These are phyloP conservation scores for Stropharia rugosoannulata DNA, from an alignment of 768 basidiomycete species.

Conservation along the genomic window DNA sequence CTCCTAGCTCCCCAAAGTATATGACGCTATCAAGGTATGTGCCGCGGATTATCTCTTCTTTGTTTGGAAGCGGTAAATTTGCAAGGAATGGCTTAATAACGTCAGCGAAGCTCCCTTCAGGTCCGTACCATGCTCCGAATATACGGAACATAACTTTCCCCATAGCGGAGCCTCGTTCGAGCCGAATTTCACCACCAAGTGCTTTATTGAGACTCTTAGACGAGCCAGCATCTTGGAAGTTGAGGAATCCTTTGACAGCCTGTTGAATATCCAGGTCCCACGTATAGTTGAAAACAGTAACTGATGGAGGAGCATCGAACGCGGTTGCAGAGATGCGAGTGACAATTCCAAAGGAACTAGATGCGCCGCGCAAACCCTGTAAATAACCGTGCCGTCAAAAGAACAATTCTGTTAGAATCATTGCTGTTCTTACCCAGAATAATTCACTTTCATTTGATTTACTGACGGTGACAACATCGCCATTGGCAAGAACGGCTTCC, in stretches of 20 bases:
- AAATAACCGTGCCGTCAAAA: background rate
- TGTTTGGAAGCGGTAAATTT: conserved; percentile 22
- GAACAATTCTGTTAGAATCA: background rate
- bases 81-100: conserved; percentile 30
- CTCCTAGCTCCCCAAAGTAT: conserved; percentile 24
- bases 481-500: conserved; percentile 27
- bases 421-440: conserved; percentile 21
- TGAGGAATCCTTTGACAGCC: conserved; percentile 29
- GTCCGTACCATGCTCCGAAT: conserved; percentile 33
- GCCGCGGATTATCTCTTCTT: conserved; percentile 16
- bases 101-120: conserved; percentile 18
- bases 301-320: conserved; percentile 31
- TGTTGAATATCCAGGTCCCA: conserved; percentile 33
- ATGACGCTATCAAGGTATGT: conserved; percentile 33
- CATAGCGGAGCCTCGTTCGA: conserved; percentile 23
- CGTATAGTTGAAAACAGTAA: conserved; percentile 32
- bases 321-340: conserved; percentile 36
- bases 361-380: conserved; percentile 39
- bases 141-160: conserved; percentile 30
- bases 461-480: conserved; percentile 20
- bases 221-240: conserved; percentile 34
- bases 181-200: conserved; percentile 32
- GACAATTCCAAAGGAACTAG: conserved; percentile 38
- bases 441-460: conserved; percentile 21
- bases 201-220: conserved; percentile 28